Conservation (phyloP, 495 filamentous ascomycete genomes). For the Pseudotulostoma volvatum region DNA sequence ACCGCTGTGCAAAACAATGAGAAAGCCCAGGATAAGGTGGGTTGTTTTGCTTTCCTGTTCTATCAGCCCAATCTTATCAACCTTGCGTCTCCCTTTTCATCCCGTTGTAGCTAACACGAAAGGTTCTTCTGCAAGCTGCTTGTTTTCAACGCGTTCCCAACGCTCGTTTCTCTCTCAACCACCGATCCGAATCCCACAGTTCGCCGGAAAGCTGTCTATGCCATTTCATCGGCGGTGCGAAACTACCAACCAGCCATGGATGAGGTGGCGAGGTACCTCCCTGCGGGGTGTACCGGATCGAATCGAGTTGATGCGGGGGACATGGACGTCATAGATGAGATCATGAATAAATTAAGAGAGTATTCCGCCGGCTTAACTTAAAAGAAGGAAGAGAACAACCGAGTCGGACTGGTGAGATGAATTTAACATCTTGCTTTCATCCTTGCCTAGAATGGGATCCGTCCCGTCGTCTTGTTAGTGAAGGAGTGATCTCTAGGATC, state of each 20-base stretch:
- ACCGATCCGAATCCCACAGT: conserved; percentile 43
- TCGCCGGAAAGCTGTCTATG: conserved; percentile 77
- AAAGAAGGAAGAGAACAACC: no score
- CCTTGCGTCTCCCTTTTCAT: no score
- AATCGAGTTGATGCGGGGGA: conserved; percentile 55
- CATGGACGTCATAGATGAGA: conserved; percentile 66
- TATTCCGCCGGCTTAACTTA: no score
- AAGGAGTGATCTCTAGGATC: no score
- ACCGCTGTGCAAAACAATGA: conserved; percentile 94
- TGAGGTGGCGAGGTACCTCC: conserved; percentile 42
- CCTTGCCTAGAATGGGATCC: no score
- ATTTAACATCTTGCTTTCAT: no score
- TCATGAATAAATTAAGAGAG: conserved; percentile 52
- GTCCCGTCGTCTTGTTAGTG: no score
- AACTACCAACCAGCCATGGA: conserved; percentile 73
- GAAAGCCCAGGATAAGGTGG: conserved; percentile 57
- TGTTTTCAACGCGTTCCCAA: conserved; percentile 51
- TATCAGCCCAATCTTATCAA: background rate
- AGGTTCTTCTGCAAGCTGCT: conserved; percentile 30
- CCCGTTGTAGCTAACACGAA: conserved; percentile 7
- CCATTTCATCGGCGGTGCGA: conserved; percentile 63
- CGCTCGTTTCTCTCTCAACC: conserved; percentile 47
- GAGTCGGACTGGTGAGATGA: no score
- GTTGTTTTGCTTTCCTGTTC: conserved; percentile 5
- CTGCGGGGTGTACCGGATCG: conserved; percentile 39